phyloP scores from a whole-genome alignment of 2,329 filamentous ascomycete species.

The Gnomoniopsis sp. region DNA sequence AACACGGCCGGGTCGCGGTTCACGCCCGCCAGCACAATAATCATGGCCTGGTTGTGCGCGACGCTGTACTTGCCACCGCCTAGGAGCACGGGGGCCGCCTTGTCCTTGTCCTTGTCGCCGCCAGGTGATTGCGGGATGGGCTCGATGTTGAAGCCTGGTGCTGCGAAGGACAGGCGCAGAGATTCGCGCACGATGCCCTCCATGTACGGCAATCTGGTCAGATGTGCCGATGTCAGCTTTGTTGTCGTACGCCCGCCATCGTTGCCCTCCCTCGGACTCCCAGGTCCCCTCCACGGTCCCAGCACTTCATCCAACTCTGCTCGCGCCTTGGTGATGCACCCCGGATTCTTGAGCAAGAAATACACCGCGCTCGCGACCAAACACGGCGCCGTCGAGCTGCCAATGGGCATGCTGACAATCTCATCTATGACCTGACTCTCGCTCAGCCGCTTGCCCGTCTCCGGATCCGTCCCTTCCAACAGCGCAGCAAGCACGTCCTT shows the following conservation, averaged over 20 bases:
- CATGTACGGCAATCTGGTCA: conserved; percentile 50
- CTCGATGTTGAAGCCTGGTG: conserved; percentile 54
- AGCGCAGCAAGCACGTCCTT: conserved; percentile 60
- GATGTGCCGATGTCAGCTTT: conserved; percentile 43
- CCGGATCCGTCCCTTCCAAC: conserved; percentile 55
- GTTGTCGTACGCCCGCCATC: no score
- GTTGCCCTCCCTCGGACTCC: no score
- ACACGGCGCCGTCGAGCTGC: conserved; percentile 47
- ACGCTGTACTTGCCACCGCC: conserved; percentile 47
- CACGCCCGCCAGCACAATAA: conserved; percentile 46
- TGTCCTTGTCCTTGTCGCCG: conserved; percentile 15
- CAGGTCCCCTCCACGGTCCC: conserved; percentile 25
- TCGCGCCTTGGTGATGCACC: conserved; percentile 45
- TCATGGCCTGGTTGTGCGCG: conserved; percentile 45
- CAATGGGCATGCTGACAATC: conserved; percentile 65
- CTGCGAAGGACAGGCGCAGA: conserved; percentile 50
- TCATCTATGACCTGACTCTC: conserved; percentile 64
- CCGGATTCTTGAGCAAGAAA: conserved; percentile 49
- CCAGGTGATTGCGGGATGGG: conserved; percentile 37
- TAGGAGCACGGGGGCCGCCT: conserved; percentile 43
- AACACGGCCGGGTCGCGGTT: conserved; percentile 48
- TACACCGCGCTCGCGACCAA: conserved; percentile 44
- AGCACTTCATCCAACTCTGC: conserved; percentile 52
- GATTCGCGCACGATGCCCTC: conserved; percentile 53
- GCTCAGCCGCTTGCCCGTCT: conserved; percentile 55